phyloP scores from a whole-genome alignment of 2,329 filamentous ascomycete genomes.

The Corynespora cassiicola region DNA sequence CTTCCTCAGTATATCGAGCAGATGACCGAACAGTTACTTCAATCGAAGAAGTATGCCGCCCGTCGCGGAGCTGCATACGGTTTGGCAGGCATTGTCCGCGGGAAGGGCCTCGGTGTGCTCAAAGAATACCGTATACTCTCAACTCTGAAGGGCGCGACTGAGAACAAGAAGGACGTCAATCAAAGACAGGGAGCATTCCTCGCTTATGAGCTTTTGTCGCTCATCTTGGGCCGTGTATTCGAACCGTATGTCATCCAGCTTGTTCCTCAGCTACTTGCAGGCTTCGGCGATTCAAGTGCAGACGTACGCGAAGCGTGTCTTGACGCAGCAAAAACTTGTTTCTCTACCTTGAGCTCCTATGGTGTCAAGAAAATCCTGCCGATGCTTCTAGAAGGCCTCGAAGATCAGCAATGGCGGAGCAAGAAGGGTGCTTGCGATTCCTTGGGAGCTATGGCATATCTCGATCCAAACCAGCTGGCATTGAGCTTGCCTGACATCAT shows the following conservation, averaged over 20 bases:
- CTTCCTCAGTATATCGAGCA: constrained; percentile 80
- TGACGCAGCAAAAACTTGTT: constrained; percentile 92
- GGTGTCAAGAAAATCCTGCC: constrained; percentile 95
- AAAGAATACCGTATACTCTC: constrained; percentile 87
- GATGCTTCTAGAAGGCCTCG: constrained; percentile 86
- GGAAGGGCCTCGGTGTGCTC: constrained; percentile 82
- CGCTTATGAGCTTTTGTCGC: constrained; percentile 88
- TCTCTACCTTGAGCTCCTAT: constrained; percentile 90
- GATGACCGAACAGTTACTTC: constrained; percentile 81
- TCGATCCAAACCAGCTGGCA: constrained; percentile 93
- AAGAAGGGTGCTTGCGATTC: constrained; percentile 98
- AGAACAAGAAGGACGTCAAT: constrained; percentile 92
- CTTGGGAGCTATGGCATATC: constrained; percentile 96
- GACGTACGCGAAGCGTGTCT: constrained; percentile 94
- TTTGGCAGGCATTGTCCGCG: constrained; percentile 85
- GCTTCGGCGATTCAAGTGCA: constrained; percentile 86
- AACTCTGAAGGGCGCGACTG: constrained; percentile 79
- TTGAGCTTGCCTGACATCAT: constrained; percentile 95
- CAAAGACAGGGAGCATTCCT: constrained; percentile 88
- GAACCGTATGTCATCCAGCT: constrained; percentile 97
- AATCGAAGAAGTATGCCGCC: constrained; percentile 88
- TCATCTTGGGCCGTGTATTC: constrained; percentile 85
- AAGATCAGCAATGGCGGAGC: constrained; percentile 96
- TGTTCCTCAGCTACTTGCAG: constrained; percentile 85
- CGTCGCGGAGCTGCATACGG: constrained; percentile 95